phyloP scores from a whole-genome alignment of 176 grass and related monocot species.

The Bothriochloa decipiens region DNA sequence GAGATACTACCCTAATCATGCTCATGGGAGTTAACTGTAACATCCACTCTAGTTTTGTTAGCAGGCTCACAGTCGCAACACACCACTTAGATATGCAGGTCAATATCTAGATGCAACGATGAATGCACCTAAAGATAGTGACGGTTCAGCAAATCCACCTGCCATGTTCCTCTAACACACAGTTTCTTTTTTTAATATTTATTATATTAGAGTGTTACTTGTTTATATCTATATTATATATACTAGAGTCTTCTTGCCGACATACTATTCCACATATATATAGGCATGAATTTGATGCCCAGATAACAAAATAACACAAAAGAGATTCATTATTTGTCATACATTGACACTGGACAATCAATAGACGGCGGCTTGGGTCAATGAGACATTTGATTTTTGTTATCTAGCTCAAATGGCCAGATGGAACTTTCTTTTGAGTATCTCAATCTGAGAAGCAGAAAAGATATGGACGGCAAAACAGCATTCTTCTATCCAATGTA shows the following conservation, averaged over 20 bases:
- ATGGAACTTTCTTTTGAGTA: not conserved
- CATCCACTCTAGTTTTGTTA: not conserved
- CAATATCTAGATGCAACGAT: not conserved
- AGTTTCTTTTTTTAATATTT: not conserved
- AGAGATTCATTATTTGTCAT: not conserved
- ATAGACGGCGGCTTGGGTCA: not conserved
- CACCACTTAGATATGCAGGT: not conserved
- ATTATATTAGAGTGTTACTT: not conserved
- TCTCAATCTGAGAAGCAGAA: not conserved
- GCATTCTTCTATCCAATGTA: not conserved
- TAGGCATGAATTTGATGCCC: not conserved
- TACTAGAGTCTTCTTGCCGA: constrained; percentile 14
- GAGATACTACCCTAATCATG: not conserved
- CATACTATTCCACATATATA: not conserved
- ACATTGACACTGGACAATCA: constrained; percentile 5
- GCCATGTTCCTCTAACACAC: constrained; percentile 12
- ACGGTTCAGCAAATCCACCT: constrained; percentile 6
- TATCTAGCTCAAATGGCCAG: not conserved
- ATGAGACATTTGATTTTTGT: not conserved
- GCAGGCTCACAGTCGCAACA: not conserved
- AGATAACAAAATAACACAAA: not conserved
- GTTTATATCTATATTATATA: not conserved
- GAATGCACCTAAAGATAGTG: too few species aligned
- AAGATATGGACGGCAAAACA: not conserved
- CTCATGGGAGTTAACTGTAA: not conserved